Evolutionary conservation across 768 basidiomycete species (phyloP), one percentile per base, ranked within the genome.

Genomic region (Tephrocybe sp.): DNA sequence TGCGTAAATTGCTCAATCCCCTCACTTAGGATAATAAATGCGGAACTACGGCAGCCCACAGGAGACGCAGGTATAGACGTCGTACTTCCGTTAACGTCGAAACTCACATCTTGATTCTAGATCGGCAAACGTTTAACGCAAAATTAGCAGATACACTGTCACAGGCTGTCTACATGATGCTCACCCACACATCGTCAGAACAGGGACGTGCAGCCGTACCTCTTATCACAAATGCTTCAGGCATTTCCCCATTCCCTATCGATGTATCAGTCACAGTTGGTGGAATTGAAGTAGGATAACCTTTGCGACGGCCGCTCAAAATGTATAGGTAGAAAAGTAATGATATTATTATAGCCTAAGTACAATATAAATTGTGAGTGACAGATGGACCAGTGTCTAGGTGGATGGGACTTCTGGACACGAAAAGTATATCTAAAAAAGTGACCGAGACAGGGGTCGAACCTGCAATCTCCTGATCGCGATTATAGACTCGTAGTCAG

Each of bases 201-300:
- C 71, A 73, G 10, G 91, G 91, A 3, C 79, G 90, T 3, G 72
- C 78, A 0, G 84, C 79, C 0, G 90, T 92, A 7, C 90, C 90
- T 3, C 78, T 83, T 5, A 92, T 92, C 49, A 89, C 86, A n/a
- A 83, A 87, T 51, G 82, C 83, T 3, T 68, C 74, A 23, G 83
- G 83, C 4, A 87, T 92, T 38, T 91, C 89, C 0, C 90, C 90
- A 0, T 92, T 92, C 60, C 90, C 90, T 1, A 76, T 89, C 33
- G 80, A 80, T 53, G 80, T 92, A 33, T 61, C 67, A 4, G 87
- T 90, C 43, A 83, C 75, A 52, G 73, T 91, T 23, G 87, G 83
- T 4, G 87, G 84, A 9, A 63, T 76, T 13, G 86, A 89, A 62
- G 71, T 89, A 16, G 78, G 65, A 30, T 60, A 23, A 55, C n/a